Base-by-base conservation (phyloP, 495 filamentous ascomycete species). In the Aspergillus egyptiacus region DNA sequence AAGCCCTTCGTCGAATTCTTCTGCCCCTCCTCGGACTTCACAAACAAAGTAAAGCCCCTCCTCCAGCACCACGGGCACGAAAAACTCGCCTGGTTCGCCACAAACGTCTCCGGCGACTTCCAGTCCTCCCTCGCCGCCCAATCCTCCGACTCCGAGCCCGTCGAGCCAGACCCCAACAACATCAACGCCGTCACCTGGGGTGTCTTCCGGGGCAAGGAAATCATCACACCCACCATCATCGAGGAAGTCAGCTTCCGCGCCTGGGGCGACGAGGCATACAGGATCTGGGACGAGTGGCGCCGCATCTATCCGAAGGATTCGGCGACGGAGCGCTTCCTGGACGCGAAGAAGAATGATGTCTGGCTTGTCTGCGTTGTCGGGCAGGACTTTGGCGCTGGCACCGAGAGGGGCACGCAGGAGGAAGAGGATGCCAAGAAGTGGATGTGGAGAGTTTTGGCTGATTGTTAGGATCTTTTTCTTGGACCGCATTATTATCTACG, bases 1-100 rank as follows among this genome's bases (percentile, higher is more conserved):
- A 98, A 98, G 67, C 84, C 93, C 0, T 98, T 98, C 62, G 89
- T 98, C 31, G 93, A 98, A 66, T 87, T 96, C 71, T 97, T 97
- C 73, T 66, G 91, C 34, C 81, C 91, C 0, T 65, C 68, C 3
- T 59, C 68, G 0, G 86, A 90, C 64, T 96, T 87, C 81, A 63
- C 69, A 13, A 55, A 46, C 23, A 63, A 60, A 22, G 71, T 97
- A 11, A 76, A 79, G 48, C 69, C 72, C 14, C 73, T 78, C 37
- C 79, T 97, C 23, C 70, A 69, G 13, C 65, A 72, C 14, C 75
- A 79, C 48, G 68, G 77, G 37, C 62, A 73, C 27, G 77, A 82
- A 18, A 76, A 83, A 46, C 76, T 97, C 3, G 84, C 84, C 50
- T 98, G 82, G 72, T 96, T 91, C 68, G 91, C 91, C 6, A 82